phyloP scores from a whole-genome alignment of 2,329 filamentous ascomycete species.

The Penicillium rolfsii region DNA sequence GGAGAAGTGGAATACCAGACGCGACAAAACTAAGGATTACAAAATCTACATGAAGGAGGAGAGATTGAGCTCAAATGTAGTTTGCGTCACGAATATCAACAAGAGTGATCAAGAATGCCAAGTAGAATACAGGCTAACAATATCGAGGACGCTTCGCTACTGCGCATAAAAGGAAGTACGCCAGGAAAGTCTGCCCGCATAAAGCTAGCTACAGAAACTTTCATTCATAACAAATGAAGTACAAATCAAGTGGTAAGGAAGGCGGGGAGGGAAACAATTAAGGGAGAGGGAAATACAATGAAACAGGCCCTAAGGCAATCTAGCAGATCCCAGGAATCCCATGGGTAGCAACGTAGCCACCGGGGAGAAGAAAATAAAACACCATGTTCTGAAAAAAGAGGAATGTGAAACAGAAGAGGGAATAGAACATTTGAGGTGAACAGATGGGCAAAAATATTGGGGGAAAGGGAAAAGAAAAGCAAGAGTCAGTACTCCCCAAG shows the following conservation, averaged over 20 bases:
- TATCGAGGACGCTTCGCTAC: conserved; percentile 7
- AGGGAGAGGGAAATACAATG: conserved; percentile 13
- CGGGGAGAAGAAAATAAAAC: conserved; percentile 10
- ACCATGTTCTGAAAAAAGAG: conserved; percentile 12
- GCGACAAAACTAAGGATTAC: neutral
- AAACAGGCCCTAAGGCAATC: neutral
- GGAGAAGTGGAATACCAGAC: too few relatives aligned
- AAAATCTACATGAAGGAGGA: neutral
- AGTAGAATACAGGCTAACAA: conserved; percentile 12
- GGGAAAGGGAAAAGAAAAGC: conserved; percentile 5
- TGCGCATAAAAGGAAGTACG: conserved; percentile 1
- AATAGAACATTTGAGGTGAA: neutral
- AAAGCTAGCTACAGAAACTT: conserved; percentile 25
- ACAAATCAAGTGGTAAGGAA: conserved; percentile 25
- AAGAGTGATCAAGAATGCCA: conserved; percentile 6
- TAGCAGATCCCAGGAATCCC: neutral
- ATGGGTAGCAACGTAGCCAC: neutral
- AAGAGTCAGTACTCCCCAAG: conserved; percentile 5
- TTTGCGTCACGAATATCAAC: neutral
- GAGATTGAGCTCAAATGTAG: neutral
- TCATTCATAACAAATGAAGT: conserved; percentile 26
- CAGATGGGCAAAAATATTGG: conserved; percentile 1
- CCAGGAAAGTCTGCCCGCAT: conserved; percentile 10
- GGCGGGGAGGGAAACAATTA: conserved; percentile 12
- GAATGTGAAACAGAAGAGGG: conserved; percentile 20